phyloP scores from a whole-genome alignment of 805 yeast species.

The Cyberlindnera euphorbiae region DNA sequence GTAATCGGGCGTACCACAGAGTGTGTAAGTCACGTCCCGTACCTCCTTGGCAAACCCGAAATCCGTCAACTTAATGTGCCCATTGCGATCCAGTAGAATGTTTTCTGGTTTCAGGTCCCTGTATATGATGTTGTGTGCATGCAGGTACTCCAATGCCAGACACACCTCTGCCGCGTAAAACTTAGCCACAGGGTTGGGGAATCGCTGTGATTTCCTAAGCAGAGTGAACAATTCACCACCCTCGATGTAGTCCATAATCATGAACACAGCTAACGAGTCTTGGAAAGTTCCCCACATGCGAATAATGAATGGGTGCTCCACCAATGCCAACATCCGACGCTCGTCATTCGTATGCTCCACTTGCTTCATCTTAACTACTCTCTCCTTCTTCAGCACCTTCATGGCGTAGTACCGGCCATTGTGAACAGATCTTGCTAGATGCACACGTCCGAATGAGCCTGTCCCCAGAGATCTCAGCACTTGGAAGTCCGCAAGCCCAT shows the following conservation, averaged over 20 bases:
- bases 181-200: constrained; percentile 94
- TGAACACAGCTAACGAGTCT: constrained; percentile 75
- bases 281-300: constrained; percentile 98
- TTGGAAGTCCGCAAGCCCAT: constrained; percentile 73
- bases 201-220: constrained; percentile 81
- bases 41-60: constrained; percentile 96
- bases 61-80: constrained; percentile 89
- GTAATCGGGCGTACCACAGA: constrained; percentile 95
- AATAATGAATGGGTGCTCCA: constrained; percentile 85
- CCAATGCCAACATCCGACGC: constrained; percentile 79
- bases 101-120: constrained; percentile 94
- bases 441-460: constrained; percentile 94
- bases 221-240: constrained; percentile 91
- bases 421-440: constrained; percentile 80
- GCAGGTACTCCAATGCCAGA: constrained; percentile 83
- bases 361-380: constrained; percentile 89
- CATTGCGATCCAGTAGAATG: constrained; percentile 79
- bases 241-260: constrained; percentile 96
- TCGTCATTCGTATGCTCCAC: constrained; percentile 96
- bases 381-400: constrained; percentile 80
- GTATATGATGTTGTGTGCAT: constrained; percentile 78
- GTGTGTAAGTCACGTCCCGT: constrained; percentile 84
- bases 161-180: constrained; percentile 91
- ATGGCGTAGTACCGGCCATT: constrained; percentile 92
- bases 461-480: constrained; percentile 88